phyloP scores from a whole-genome alignment of 495 filamentous ascomycete species.

The Penicillium cinerascens region DNA sequence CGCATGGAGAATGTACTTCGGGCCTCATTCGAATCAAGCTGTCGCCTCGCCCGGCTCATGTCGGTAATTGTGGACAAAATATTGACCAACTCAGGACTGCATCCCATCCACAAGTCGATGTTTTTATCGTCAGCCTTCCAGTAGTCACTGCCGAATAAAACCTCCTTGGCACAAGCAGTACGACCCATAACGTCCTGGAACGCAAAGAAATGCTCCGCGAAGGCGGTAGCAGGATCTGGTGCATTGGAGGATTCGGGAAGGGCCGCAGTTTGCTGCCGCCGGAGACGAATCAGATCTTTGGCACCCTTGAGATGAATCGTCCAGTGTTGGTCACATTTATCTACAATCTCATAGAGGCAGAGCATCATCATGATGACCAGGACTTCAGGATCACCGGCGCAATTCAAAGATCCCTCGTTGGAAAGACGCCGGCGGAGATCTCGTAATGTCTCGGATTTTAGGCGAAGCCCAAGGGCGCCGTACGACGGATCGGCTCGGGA shows the following conservation, averaged over 20 bases:
- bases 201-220: constrained; percentile 45
- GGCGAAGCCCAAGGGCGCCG: constrained; percentile 29
- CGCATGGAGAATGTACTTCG: constrained; percentile 23
- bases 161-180: constrained; percentile 42
- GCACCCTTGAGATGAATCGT: constrained; percentile 43
- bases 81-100: constrained; percentile 40
- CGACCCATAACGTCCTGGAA: constrained; percentile 50
- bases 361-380: constrained; percentile 46
- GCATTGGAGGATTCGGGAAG: constrained; percentile 6
- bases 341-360: constrained; percentile 45
- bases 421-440: constrained; percentile 37
- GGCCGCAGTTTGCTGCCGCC: constrained; percentile 24
- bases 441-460: constrained; percentile 36
- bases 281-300: constrained; percentile 40
- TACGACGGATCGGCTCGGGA: constrained; percentile 31
- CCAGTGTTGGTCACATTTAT: constrained; percentile 45
- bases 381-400: constrained; percentile 34
- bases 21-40: constrained; percentile 22
- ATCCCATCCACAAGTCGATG: constrained; percentile 47
- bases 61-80: constrained; percentile 43
- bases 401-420: constrained; percentile 19
- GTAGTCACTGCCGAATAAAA: constrained; percentile 40
- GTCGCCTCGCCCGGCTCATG: constrained; percentile 35
- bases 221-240: constrained; percentile 30
- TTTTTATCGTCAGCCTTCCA: constrained; percentile 36